Evolutionary conservation across 202 grass and related monocot species (phyloP).

Genomic region (Schoenoplectus tabernaemontani): DNA sequence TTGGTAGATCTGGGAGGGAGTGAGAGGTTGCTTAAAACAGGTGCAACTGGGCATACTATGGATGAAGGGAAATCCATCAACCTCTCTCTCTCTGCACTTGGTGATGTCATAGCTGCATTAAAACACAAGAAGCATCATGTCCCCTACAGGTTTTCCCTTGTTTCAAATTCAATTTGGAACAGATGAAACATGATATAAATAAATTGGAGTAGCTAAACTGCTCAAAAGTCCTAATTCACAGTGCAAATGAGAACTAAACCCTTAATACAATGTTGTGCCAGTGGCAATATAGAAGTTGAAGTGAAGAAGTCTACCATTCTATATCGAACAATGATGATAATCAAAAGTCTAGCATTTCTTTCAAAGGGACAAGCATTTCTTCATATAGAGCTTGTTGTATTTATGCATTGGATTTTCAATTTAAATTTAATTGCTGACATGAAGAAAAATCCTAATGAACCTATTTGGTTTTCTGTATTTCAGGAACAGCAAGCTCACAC

Average conservation of each 20-base stretch:
- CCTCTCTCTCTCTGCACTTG: constrained; percentile 85
- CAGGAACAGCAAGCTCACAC: constrained; percentile 98
- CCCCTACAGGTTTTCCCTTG: constrained; percentile 60
- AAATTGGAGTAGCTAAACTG: neutral
- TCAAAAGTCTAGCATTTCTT: too few relatives aligned
- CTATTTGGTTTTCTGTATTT: neutral
- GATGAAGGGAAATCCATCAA: constrained; percentile 97
- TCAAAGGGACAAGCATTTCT: neutral
- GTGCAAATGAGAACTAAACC: neutral
- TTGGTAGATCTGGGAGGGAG: constrained; percentile 87
- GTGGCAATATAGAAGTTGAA: neutral
- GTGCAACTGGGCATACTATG: constrained; percentile 74
- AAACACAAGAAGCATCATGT: constrained; percentile 68
- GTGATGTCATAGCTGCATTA: constrained; percentile 86
- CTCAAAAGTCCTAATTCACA: neutral
- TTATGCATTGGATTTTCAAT: neutral
- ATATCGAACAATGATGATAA: neutral
- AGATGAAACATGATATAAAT: neutral
- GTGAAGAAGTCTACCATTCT: neutral
- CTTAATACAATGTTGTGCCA: neutral
- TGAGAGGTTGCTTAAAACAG: constrained; percentile 84
- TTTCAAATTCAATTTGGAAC: constrained; percentile 16
- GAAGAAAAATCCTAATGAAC: neutral
- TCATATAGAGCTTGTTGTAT: neutral
- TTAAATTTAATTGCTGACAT: neutral